A percentile compares a stretch with the other conserved stretches of the same genome.
phyloP scores from a whole-genome alignment of 2,329 filamentous ascomycete genomes.

The Didymella arachidicola region DNA sequence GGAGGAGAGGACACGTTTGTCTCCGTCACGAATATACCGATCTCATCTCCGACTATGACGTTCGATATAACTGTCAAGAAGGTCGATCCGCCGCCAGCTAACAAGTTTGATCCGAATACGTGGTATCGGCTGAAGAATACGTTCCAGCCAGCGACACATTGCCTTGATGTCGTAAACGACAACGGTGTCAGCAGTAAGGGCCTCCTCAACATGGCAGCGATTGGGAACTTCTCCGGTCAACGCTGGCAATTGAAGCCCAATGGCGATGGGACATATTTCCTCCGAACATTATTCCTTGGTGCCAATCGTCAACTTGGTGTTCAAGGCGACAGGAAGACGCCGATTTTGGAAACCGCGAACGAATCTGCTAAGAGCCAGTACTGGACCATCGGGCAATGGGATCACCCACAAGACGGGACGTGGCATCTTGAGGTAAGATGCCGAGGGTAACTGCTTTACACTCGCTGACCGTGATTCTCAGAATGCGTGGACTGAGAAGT shows the following conservation, averaged over 20 bases:
- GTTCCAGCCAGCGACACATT: constrained; percentile 20
- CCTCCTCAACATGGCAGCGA: constrained; percentile 26
- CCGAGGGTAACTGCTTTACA: background rate
- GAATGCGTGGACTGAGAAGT: constrained; percentile 26
- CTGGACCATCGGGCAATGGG: constrained; percentile 33
- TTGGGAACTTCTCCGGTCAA: constrained; percentile 34
- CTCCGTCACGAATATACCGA: constrained; percentile 30
- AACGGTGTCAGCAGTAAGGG: constrained; percentile 22
- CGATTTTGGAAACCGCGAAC: constrained; percentile 21
- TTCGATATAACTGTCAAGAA: constrained; percentile 33
- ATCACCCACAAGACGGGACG: constrained; percentile 25
- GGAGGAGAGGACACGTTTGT: constrained; percentile 29
- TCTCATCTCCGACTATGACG: constrained; percentile 25
- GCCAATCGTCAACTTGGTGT: constrained; percentile 29
- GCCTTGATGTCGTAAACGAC: constrained; percentile 38
- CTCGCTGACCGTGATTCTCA: constrained; percentile 1
- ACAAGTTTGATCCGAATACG: constrained; percentile 24
- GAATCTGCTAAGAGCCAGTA: constrained; percentile 7
- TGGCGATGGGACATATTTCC: constrained; percentile 24
- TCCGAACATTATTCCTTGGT: constrained; percentile 35
- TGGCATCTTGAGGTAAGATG: constrained; percentile 24
- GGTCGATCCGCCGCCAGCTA: constrained; percentile 7
- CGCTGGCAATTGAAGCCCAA: constrained; percentile 36
- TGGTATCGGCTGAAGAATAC: constrained; percentile 39
- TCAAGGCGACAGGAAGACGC: constrained; percentile 29